These are phyloP conservation scores for Protomyces inundatus DNA, from an alignment of 1,139 yeast genomes.

Conservation along the genomic window DNA sequence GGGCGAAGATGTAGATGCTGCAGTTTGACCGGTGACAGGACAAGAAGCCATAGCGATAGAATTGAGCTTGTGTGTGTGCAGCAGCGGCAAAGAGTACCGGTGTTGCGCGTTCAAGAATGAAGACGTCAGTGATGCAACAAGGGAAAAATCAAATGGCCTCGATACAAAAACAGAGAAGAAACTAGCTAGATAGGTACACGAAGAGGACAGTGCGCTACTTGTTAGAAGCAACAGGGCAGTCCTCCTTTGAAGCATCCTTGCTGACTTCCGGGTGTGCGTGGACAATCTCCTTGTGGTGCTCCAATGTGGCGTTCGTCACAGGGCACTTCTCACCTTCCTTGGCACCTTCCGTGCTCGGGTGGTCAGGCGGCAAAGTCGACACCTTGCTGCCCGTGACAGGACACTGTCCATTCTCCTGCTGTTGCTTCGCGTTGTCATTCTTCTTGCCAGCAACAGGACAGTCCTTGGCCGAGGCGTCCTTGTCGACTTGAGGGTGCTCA, in stretches of 20 bases:
- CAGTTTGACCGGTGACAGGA: no score
- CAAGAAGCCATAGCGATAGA: no score
- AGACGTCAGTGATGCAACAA: no score
- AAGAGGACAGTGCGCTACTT: not conserved
- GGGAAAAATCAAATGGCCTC: no score
- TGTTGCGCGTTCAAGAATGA: no score
- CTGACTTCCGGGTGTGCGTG: constrained; percentile 15
- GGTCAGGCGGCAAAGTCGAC: constrained; percentile 16
- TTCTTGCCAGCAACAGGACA: constrained; percentile 12
- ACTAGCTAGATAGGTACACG: not conserved
- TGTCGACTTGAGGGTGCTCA: constrained; percentile 10
- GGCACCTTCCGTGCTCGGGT: constrained; percentile 8
- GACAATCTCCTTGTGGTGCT: constrained; percentile 13
- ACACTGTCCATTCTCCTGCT: not conserved
- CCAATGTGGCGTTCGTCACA: constrained; percentile 17
- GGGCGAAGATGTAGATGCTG: no score
- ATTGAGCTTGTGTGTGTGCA: no score
- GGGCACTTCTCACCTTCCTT: constrained; percentile 21
- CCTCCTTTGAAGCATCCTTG: constrained; percentile 7
- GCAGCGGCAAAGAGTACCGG: no score
- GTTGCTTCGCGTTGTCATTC: not conserved
- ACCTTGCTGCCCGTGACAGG: constrained; percentile 21
- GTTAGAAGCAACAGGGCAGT: constrained; percentile 12
- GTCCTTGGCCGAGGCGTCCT: constrained; percentile 17
- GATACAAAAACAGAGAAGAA: no score